These are phyloP conservation scores for Sonneratia alba DNA, from an alignment of 345 rosid genomes.

Conservation along the genomic window DNA sequence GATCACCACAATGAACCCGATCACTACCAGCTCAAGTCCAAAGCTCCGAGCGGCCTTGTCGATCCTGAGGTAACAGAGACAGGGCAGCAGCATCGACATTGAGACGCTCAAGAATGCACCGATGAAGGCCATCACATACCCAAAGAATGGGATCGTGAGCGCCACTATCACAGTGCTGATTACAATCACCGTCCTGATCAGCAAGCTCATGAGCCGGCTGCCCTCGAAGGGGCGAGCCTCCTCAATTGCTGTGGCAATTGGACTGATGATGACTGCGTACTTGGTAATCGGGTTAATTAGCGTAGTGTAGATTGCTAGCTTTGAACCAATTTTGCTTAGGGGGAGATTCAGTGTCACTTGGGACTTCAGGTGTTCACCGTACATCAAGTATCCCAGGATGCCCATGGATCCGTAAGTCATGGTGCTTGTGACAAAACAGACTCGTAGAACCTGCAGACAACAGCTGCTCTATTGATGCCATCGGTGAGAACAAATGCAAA, in stretches of 20 bases:
- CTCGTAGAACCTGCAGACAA: conserved; percentile 35
- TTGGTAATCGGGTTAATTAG: conserved; percentile 54
- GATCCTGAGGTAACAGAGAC: conserved; percentile 54
- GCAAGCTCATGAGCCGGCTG: conserved; percentile 27
- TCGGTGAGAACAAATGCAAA: background rate
- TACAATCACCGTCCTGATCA: conserved; percentile 34
- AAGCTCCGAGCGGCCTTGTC: conserved; percentile 19
- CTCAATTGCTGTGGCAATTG: conserved; percentile 45
- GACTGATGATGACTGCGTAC: conserved; percentile 41
- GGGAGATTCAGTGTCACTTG: conserved; percentile 70
- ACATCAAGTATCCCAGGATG: conserved; percentile 53
- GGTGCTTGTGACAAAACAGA: conserved; percentile 44
- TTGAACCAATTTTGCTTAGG: conserved; percentile 25
- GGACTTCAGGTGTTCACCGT: conserved; percentile 41
- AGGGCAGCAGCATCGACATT: conserved; percentile 43
- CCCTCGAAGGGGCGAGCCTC: conserved; percentile 20
- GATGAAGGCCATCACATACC: conserved; percentile 53
- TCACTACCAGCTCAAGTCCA: conserved; percentile 26
- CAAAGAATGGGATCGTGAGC: conserved; percentile 47
- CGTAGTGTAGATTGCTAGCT: conserved; percentile 48
- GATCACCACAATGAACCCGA: conserved; percentile 26
- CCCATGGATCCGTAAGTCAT: conserved; percentile 50
- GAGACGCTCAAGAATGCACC: conserved; percentile 50
- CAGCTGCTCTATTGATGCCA: background rate
- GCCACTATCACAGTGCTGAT: conserved; percentile 51